Percentiles rank a stretch among this genome's conserved stretches.
These are phyloP conservation scores for Lachancea thermotolerans DNA, from an alignment of 805 yeast genomes.

Conservation along the genomic window DNA sequence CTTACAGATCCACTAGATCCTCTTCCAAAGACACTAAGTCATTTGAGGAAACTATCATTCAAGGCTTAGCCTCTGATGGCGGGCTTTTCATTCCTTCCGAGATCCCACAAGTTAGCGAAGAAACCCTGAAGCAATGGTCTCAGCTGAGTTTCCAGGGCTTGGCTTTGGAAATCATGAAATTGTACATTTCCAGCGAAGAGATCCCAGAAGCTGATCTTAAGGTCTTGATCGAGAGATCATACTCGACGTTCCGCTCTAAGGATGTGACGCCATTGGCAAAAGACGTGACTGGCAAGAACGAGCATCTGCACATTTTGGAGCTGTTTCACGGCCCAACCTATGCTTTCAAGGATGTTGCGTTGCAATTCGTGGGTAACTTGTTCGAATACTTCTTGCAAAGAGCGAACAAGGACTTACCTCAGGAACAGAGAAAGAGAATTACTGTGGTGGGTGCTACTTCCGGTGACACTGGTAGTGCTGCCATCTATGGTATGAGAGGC, in stretches of 20 bases:
- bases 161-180: constrained; percentile 78
- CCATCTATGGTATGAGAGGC: constrained; percentile 94
- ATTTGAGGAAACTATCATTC: constrained; percentile 76
- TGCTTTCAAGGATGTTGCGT: constrained; percentile 97
- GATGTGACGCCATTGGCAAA: constrained; percentile 81
- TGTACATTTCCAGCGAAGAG: constrained; percentile 67
- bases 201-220: constrained; percentile 65
- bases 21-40: constrained; percentile 44
- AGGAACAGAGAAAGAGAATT: constrained; percentile 62
- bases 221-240: constrained; percentile 59
- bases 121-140: constrained; percentile 59
- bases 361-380: constrained; percentile 94
- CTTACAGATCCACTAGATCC: constrained; percentile 78
- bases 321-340: constrained; percentile 98
- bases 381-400: constrained; percentile 87
- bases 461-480: constrained; percentile 99
- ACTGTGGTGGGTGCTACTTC: constrained; percentile 99
- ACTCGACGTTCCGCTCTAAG: constrained; percentile 81
- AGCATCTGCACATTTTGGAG: constrained; percentile 72
- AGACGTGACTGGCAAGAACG: constrained; percentile 46
- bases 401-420: constrained; percentile 50
- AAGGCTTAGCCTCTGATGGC: constrained; percentile 94
- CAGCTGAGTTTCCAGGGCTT: constrained; percentile 73
- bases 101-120: constrained; percentile 59
- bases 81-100: constrained; percentile 86